These are phyloP conservation scores for Hemileccinum rubropunctum DNA, from an alignment of 768 basidiomycete species.

Conservation along the genomic window DNA sequence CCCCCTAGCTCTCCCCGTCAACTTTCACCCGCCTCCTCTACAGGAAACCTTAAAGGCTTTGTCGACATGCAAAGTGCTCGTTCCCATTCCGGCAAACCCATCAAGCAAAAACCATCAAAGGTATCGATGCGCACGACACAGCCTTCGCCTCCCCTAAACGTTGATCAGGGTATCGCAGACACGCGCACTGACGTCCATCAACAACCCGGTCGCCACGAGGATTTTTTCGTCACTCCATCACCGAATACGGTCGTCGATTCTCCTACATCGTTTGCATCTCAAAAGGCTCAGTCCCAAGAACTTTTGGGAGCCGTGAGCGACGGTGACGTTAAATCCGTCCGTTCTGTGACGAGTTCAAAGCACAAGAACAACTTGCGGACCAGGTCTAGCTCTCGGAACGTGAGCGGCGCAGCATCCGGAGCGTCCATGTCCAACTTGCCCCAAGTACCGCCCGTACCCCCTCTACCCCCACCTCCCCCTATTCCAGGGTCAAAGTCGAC, in stretches of 20 bases:
- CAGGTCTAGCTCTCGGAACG: constrained; percentile 30
- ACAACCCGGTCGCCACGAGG: constrained; percentile 23
- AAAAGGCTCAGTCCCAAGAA: constrained; percentile 20
- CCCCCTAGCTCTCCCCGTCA: constrained; percentile 16
- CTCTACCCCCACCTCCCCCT: constrained; percentile 1
- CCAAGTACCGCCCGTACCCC: constrained; percentile 39
- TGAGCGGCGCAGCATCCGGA: constrained; percentile 31
- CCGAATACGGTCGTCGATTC: constrained; percentile 20
- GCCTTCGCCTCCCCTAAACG: constrained; percentile 29
- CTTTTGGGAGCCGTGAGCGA: constrained; percentile 13
- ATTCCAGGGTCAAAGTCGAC: constrained; percentile 17
- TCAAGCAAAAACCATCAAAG: constrained; percentile 23
- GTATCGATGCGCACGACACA: constrained; percentile 27
- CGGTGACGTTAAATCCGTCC: constrained; percentile 26
- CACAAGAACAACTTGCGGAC: constrained; percentile 18
- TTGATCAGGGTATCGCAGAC: too few relatives aligned
- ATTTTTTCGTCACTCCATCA: neutral
- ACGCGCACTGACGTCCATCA: constrained; percentile 12
- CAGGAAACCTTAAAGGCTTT: constrained; percentile 29
- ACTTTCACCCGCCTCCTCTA: constrained; percentile 32
- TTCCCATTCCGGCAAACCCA: neutral
- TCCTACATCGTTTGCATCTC: constrained; percentile 23
- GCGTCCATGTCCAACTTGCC: constrained; percentile 56
- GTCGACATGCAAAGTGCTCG: constrained; percentile 19
- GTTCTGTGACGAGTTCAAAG: constrained; percentile 26